Base-by-base conservation (phyloP, 2,329 filamentous ascomycete species). In the Phaeophleospora eucalypticola region DNA sequence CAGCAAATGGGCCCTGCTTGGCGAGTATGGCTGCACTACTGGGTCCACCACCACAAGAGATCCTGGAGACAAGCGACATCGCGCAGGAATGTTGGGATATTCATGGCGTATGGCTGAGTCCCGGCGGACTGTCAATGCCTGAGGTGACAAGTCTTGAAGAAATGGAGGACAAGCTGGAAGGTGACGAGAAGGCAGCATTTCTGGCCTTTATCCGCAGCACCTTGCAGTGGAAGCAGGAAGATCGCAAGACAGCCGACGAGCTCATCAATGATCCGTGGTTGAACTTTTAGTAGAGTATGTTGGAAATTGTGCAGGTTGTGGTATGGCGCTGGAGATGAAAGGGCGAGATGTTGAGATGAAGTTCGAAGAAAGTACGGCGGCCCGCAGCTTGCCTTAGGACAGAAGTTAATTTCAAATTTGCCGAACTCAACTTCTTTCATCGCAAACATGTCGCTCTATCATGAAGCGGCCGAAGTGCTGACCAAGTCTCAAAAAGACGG, bases 381-480 rank as follows among this genome's bases (percentile, higher is more conserved):
- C 36, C 36, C 15, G 12, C 19, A 37, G 9, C 17, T 18, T 9
- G 4, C 6, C 12, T 18, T 37, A 17, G 24, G 6, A 27, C 38
- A 37, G 12, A 37, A 37, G 3, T 19, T 17, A 19, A 14, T 17
- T 18, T 10, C n/a, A 37, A 19, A 9, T 18, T 37, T 18, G 6
- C 16, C 6, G 33, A 35, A 35, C n/a, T 35, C 36, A 17, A 18
- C 36, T 18, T 12, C 36, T 6, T 37, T 6, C 9, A 19, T 18
- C 36, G 4, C 29, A 29, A 51, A 35, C 34, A 97, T 97, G 91
- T 95, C 90, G 39, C 84, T 98, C 46, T 98, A 98, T 67, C 86
- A 95, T 66, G 93, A 97, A 72, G 86, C 90, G 4, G 89, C 86
- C 3, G 77, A 83, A 12, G 74, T 96, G 29, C 71, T 98, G 46